These are phyloP conservation scores for Centaurea solstitialis DNA, from an alignment of 129 eudicot genomes.

Conservation along the genomic window DNA sequence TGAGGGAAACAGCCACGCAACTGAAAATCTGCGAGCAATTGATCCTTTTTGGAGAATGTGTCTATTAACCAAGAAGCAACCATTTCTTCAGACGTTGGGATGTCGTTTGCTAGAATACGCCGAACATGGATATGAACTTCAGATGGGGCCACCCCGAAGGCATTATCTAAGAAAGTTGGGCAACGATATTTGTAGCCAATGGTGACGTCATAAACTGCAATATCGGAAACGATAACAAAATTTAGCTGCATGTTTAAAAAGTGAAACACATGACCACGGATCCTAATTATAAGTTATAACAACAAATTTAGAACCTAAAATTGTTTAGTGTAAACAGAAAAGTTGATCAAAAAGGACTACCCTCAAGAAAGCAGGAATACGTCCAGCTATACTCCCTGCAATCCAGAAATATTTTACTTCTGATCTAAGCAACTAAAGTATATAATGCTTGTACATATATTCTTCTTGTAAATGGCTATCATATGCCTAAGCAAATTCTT, in stretches of 20 bases:
- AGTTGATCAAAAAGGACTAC: not conserved
- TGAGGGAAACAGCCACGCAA: constrained; percentile 66
- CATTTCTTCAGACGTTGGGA: constrained; percentile 64
- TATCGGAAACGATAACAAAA: constrained; percentile 1
- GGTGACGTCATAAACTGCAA: constrained; percentile 90
- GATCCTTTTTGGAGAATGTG: constrained; percentile 63
- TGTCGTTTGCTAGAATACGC: constrained; percentile 50
- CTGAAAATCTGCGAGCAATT: constrained; percentile 59
- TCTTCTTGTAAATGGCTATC: too few relatives aligned
- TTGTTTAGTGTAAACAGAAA: not conserved
- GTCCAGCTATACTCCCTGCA: too few relatives aligned
- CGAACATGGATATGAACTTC: constrained; percentile 91
- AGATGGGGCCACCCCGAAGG: constrained; percentile 86
- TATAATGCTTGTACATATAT: too few relatives aligned
- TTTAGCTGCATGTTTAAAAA: not conserved
- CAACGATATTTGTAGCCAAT: constrained; percentile 79
- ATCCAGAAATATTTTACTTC: too few relatives aligned
- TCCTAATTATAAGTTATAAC: not conserved
- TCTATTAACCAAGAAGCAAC: constrained; percentile 68
- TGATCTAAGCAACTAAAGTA: too few relatives aligned
- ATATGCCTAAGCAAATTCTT: too few relatives aligned
- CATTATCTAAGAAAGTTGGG: constrained; percentile 94
- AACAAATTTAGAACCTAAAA: not conserved
- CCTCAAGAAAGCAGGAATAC: too few relatives aligned
- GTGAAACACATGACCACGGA: not conserved